Base-by-base conservation (phyloP, 805 yeast genomes). In the Teunomyces pallodes region DNA sequence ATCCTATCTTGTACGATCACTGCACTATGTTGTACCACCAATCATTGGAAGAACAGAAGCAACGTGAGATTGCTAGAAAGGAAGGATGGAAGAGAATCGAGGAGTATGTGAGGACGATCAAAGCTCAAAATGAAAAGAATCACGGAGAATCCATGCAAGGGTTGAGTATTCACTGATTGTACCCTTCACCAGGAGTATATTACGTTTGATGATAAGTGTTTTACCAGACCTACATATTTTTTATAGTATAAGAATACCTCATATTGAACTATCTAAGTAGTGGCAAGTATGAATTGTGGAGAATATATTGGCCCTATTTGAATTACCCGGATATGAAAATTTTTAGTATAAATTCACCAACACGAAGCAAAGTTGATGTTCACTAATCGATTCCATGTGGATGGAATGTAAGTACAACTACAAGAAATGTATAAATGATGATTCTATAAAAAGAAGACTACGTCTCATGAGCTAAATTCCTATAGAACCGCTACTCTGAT, bases 1-100 rank as follows among this genome's bases (percentile, higher is more conserved):
- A 91, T 65, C 96, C 96, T 12, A 84, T 85, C 7, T 75, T 92
- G 24, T 94, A 89, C 67, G 97, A 91, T 64, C 91, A 90, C 62
- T 92, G 98, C 64, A 87, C 95, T n/a, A 79, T 88, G 58, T 69
- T 88, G 53, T 90, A 90, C 66, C 86, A 90, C 57, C 89, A 89
- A 57, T 83, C 87, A 43, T 73, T 86, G 50, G 87, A 83, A 58
- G 90, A 86, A 55, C 88, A 86, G 61, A 80, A 79, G 55, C 80
- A 80, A 55, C 75, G 86, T 47, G 84, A 82, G 55, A 71, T 74
- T 36, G 77, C 83, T 32, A 76, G 88, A 54, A 79, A 78, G 55
- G 82, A 80, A 54, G 86, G 84, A 48, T 87, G 95, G 95, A 77
- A 75, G 54, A 75, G 78, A 55, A 74, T 87, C 46, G 90, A 87